Conservation (phyloP, 1,284 basidiomycete species). For the Marasmius fiardii region DNA sequence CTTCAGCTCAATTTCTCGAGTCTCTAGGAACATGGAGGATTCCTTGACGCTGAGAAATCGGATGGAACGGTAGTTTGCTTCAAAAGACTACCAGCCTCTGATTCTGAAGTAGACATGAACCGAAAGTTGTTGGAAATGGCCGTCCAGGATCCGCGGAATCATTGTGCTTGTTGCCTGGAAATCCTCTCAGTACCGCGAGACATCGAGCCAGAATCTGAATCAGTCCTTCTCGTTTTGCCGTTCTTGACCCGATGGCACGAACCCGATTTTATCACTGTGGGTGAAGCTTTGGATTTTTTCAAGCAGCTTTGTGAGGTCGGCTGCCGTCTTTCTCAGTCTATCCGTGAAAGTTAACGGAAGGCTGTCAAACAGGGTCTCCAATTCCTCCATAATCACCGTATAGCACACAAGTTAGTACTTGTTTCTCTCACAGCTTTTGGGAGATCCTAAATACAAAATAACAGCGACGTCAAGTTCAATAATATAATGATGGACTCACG, state of each 20-base stretch:
- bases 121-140: slow-evolving; percentile 1
- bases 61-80: slow-evolving; percentile 7
- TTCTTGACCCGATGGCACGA: slow-evolving; percentile 2
- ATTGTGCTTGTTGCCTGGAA: slow-evolving; percentile 21
- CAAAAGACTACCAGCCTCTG: slow-evolving; percentile 1
- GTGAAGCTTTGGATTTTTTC: neutral
- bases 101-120: slow-evolving; percentile 7
- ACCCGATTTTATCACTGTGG: neutral
- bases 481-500: slow-evolving; percentile 37
- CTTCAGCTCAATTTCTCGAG: neutral
- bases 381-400: slow-evolving; percentile 26
- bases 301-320: slow-evolving; percentile 1
- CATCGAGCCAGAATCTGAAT: neutral
- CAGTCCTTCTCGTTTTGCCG: neutral
- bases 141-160: slow-evolving; percentile 20
- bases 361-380: slow-evolving; percentile 22
- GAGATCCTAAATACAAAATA: neutral
- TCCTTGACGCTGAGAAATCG: slow-evolving; percentile 7
- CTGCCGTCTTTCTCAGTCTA: neutral
- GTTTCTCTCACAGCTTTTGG: neutral
- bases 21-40: neutral
- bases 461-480: slow-evolving; percentile 28
- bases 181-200: slow-evolving; percentile 18
- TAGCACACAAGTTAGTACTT: slow-evolving; percentile 25
- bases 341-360: neutral